Base-by-base conservation (phyloP, 192 early-diverging fungal species). In the Rhizoclosmatium sp. region DNA sequence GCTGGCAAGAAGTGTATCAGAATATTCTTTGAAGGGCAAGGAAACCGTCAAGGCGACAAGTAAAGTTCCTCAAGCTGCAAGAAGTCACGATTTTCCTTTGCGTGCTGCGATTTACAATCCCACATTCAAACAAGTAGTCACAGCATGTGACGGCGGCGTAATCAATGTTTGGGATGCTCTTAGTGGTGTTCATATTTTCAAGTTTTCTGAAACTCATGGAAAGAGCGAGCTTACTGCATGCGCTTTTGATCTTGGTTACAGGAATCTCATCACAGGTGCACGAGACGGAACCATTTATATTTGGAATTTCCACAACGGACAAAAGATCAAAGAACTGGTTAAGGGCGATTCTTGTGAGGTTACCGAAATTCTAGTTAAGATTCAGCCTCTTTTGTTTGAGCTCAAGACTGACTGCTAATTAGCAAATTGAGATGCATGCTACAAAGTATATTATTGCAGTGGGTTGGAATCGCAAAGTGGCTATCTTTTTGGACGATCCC, bases 301-400 rank as follows among this genome's bases (percentile, higher is more conserved):
- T 9, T 91, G 88, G 88, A 91, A 91, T 67, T 90, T 86, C 72
- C 89, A 91, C 75, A 91, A 91, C 61, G 90, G 90, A 2, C 85
- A 89, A 79, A 76, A 81, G 21, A 75, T 91, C 44, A 86, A 86
- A 47, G 82, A 82, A 39, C 71, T 90, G 5, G 49, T 89, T 23
- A 65, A 65, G 3, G 69, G 65, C 7, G 85, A 91, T 78, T 59
- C 51, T 19, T 61, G 77, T 41, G 90, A 91, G 84, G 86, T 91
- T 54, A 87, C 90, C 2, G 80, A 81, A 1, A 69, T 91, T 4
- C 19, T 51, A 64, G 84, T 85, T 81, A 47, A 21, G 72, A 2
- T 48, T 23, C 45, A 60, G 42, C 21, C 44, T 45, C n/a, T 12
- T 71, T 46, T 44, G 14, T 46, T 12, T 40, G 54, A 4, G 14